Percentiles rank a stretch among this genome's conserved stretches.
phyloP scores from a whole-genome alignment of 1,284 basidiomycete species.

The Rhodotorula sp. region DNA sequence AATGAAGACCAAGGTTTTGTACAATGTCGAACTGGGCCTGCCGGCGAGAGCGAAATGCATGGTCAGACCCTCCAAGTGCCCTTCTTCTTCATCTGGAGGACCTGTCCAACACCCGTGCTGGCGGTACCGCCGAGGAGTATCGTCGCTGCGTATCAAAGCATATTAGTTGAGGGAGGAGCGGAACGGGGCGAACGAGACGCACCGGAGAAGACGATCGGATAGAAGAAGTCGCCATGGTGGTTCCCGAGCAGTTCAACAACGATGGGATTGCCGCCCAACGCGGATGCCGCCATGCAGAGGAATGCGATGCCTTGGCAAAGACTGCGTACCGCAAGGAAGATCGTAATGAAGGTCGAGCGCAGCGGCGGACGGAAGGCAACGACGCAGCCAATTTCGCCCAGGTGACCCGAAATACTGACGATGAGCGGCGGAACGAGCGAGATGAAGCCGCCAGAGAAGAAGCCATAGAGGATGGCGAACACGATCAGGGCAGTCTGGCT shows the following conservation, averaged over 20 bases:
- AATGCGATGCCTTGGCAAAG: slow-evolving; percentile 26
- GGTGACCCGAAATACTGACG: slow-evolving; percentile 14
- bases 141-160: slow-evolving; percentile 1
- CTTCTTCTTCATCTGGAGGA: slow-evolving; percentile 33
- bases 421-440: slow-evolving; percentile 18
- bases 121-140: slow-evolving; percentile 2
- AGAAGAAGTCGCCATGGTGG: slow-evolving; percentile 37
- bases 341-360: too few relatives aligned
- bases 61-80: slow-evolving; percentile 42
- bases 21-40: not conserved
- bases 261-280: slow-evolving; percentile 47
- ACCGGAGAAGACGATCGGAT: slow-evolving; percentile 43
- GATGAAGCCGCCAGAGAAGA: slow-evolving; percentile 35
- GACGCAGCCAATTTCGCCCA: slow-evolving; percentile 26
- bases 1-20: not conserved
- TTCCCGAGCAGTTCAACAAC: slow-evolving; percentile 44
- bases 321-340: not conserved
- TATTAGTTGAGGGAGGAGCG: not conserved
- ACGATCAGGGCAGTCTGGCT: not conserved
- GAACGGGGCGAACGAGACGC: not conserved
- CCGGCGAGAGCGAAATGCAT: not conserved
- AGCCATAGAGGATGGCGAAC: slow-evolving; percentile 46
- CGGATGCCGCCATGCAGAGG: slow-evolving; percentile 42
- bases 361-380: too few relatives aligned
- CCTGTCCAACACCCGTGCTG: slow-evolving; percentile 20